Base-by-base conservation (phyloP, 2,329 filamentous ascomycete species). In the Seiridium cupressi region DNA sequence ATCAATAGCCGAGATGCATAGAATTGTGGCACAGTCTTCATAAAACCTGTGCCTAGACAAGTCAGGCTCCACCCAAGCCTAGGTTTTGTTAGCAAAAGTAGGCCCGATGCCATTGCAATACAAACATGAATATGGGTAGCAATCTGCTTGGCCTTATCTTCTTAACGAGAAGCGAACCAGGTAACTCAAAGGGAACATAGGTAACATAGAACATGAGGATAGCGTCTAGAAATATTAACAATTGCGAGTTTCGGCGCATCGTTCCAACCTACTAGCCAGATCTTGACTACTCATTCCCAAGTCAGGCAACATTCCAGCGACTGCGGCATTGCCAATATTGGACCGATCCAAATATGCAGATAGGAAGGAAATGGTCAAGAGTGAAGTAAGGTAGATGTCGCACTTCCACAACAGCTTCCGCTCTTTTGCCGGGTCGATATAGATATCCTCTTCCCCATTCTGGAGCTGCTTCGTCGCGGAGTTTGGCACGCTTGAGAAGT, bases 131-230 rank as follows among this genome's bases (percentile, higher is more conserved):
- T 13, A 35, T 44, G 7, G 57, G 48, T 13, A 59, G 49, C 5
- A 59, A 48, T 47, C 57, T 40, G 51, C 57, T 59, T 9, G 57
- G 57, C 26, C 32, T 32, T 5, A 59, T 55, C 40, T 55, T 59
- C 49, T 59, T 59, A 4, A 59, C 57, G 31, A 59, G 49, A 31
- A 59, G 57, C 10, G 57, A 53, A 7, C 57, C 57, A 36, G 57
- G 57, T 18, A 59, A 34, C 42, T 59, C 57, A n/a, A 59, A 59
- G 7, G 57, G 57, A 40, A 59, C 51, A 18, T 59, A 59, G 18
- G 57, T 59, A 18, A 59, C 57, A 42, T 59, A 59, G 34, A 59
- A 59, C 31, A 59, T 35, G 5, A 59, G 40, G 13, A 59, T 44
- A 31, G 48, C 57, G 47, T 59, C 57, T 59, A 34, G 26, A n/a